Evolutionary conservation across 2,329 filamentous ascomycete genomes (phyloP).

Genomic region (Colletotrichum trifolii): DNA sequence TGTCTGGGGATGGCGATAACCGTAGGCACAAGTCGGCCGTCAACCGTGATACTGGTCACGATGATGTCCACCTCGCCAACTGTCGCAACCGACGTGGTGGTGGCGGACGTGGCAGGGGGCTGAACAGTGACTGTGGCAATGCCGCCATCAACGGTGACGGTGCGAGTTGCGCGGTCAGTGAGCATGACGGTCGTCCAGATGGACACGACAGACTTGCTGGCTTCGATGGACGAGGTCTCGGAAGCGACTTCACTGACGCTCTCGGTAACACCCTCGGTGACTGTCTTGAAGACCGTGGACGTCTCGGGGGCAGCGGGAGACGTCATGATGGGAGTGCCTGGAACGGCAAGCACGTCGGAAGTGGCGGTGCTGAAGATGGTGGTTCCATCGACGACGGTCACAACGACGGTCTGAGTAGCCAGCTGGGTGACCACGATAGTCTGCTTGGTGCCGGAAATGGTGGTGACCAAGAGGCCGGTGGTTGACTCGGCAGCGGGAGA

Average conservation of each 20-base stretch:
- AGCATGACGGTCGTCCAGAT: conserved; percentile 30
- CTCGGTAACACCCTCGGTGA: conserved; percentile 21
- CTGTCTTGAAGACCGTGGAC: conserved; percentile 21
- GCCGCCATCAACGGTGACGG: conserved; percentile 24
- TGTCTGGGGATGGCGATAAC: too few relatives aligned
- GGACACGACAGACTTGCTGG: conserved; percentile 12
- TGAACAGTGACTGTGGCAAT: conserved; percentile 18
- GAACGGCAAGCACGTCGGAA: conserved; percentile 17
- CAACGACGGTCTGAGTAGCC: conserved; percentile 27
- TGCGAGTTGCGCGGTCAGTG: conserved; percentile 33
- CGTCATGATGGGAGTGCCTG: conserved; percentile 5
- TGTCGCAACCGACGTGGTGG: conserved; percentile 38
- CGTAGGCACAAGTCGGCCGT: too few relatives aligned
- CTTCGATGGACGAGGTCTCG: conserved; percentile 6
- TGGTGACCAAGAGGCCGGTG: conserved; percentile 8
- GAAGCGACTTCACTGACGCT: conserved; percentile 2
- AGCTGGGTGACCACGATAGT: conserved; percentile 24
- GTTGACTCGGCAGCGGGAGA: not conserved
- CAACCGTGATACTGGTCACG: too few relatives aligned
- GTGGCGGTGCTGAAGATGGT: conserved; percentile 31
- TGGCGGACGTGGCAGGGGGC: conserved; percentile 16
- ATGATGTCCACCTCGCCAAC: conserved; percentile 41
- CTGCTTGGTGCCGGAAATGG: conserved; percentile 7
- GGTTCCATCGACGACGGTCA: conserved; percentile 22
- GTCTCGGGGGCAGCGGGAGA: conserved; percentile 2